Base-by-base conservation (phyloP, 2,329 filamentous ascomycete species). In the Lecanicillium sp. region DNA sequence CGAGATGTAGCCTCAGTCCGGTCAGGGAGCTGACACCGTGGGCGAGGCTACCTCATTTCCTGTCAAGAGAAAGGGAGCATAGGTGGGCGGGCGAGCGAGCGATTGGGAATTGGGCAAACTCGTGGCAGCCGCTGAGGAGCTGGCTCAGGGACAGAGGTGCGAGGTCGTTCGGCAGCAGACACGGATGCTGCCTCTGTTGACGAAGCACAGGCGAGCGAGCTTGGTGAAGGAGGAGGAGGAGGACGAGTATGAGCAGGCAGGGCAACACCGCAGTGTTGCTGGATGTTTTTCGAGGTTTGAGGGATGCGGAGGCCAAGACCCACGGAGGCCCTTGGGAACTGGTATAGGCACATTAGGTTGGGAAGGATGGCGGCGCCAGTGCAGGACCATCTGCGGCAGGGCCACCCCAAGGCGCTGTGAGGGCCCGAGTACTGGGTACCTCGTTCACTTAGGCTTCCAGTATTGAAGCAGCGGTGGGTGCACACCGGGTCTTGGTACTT, bases 1-100 rank as follows among this genome's bases (percentile, higher is more conserved):
- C 50, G 52, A 33, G 16, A 28, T 35, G 29, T 42, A 45, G 28
- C 60, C 70, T 71, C 71, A 75, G 73, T 76, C 73, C 73, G 62
- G 65, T 67, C 61, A 72, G 64, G 73, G 71, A 75, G 66, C 71
- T 75, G 72, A 75, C 71, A 60, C 58, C 62, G 64, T 62, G 60
- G 62, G 64, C 59, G 56, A 56, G 60, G 63, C 68, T 75, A 75
- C 72, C 71, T 68, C 73, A 77, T 77, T 70, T 68, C 71, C 70
- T 52, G 22, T 29, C 33, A 40, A 15, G 34, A 37, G 20, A 41
- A 34, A 34, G 33, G 33, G 39, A 11, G 37, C 29, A 36, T 33
- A 15, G 22, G 22, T 11, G 22, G 22, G 22, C 22, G 22, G 11
- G 22, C 22, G 22, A 25, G 22, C 22, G 22, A 25, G 22, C 22